Conservation (phyloP, 2,329 filamentous ascomycete genomes). For the Colletotrichum ledebouriae region DNA sequence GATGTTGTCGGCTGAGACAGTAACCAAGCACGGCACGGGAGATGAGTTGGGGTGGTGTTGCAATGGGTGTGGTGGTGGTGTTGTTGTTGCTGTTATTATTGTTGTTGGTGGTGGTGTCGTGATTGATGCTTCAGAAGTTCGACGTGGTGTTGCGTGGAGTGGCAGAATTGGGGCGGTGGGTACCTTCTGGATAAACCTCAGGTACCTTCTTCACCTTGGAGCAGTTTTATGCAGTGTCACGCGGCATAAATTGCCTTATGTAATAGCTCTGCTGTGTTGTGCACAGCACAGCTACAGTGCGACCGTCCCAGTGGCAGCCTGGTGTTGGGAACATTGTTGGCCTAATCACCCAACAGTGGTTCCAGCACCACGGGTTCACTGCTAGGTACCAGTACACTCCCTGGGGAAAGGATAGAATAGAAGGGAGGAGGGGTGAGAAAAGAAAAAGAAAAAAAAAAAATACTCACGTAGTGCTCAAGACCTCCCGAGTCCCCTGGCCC, state of each 20-base stretch:
- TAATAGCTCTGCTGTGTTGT: neutral
- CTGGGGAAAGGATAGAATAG: too few species aligned
- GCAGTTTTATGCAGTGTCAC: neutral
- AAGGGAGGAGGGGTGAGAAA: too few species aligned
- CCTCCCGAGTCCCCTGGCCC: too few species aligned
- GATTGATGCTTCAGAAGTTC: neutral
- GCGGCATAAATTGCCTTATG: neutral
- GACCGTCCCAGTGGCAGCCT: neutral
- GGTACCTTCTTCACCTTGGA: neutral
- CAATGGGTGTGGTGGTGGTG: neutral
- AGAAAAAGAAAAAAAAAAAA: neutral
- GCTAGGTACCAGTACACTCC: too few species aligned
- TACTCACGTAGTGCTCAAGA: too few species aligned
- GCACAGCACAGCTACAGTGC: neutral
- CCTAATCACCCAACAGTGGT: neutral
- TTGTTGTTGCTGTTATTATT: neutral
- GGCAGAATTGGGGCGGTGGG: constrained; percentile 4
- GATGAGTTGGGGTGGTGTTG: neutral
- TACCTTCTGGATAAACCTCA: neutral
- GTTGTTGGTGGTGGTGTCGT: neutral
- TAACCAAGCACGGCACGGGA: neutral
- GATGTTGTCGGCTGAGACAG: neutral
- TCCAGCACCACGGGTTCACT: neutral
- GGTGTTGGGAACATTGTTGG: neutral
- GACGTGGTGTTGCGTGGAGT: neutral